These are phyloP conservation scores for Draba incana DNA, from an alignment of 345 rosid genomes.

Conservation along the genomic window DNA sequence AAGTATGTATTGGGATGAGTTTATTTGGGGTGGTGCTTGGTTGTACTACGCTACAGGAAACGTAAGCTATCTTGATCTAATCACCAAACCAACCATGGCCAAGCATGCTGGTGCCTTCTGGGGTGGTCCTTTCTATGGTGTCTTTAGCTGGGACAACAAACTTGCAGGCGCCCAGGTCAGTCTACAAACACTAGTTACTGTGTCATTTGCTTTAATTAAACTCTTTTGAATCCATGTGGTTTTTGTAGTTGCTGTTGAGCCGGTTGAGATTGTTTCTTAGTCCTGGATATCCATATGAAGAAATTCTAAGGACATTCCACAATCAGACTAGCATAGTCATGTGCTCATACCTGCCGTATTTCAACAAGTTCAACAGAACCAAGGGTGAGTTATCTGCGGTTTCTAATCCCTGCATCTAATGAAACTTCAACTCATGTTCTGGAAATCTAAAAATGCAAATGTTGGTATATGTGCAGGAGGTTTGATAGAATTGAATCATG, in stretches of 20 bases:
- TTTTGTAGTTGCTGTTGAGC: conserved; percentile 67
- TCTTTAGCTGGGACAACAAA: conserved; percentile 98
- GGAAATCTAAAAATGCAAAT: not conserved
- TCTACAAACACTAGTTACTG: conserved; percentile 16
- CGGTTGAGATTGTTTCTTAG: conserved; percentile 87
- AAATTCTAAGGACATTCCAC: conserved; percentile 82
- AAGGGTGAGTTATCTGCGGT: conserved; percentile 49
- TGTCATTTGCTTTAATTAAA: not conserved
- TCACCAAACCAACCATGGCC: conserved; percentile 71
- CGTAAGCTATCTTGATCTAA: conserved; percentile 67
- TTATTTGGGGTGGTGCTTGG: conserved; percentile 96
- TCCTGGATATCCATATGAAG: conserved; percentile 95
- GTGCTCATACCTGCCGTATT: conserved; percentile 78
- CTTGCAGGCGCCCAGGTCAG: conserved; percentile 93
- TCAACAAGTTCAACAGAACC: conserved; percentile 72
- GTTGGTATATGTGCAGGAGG: conserved; percentile 62
- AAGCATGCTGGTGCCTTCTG: conserved; percentile 93
- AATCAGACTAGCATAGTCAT: conserved; percentile 82
- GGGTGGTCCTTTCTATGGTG: conserved; percentile 89
- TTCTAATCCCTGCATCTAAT: conserved; percentile 13
- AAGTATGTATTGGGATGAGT: conserved; percentile 91
- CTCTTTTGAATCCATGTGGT: conserved; percentile 11
- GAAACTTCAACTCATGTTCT: conserved; percentile 2
- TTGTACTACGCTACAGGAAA: conserved; percentile 94
- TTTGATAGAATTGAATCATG: conserved; percentile 84